Evolutionary conservation across 768 basidiomycete species (phyloP).

Genomic region (Lentinula raphanica): DNA sequence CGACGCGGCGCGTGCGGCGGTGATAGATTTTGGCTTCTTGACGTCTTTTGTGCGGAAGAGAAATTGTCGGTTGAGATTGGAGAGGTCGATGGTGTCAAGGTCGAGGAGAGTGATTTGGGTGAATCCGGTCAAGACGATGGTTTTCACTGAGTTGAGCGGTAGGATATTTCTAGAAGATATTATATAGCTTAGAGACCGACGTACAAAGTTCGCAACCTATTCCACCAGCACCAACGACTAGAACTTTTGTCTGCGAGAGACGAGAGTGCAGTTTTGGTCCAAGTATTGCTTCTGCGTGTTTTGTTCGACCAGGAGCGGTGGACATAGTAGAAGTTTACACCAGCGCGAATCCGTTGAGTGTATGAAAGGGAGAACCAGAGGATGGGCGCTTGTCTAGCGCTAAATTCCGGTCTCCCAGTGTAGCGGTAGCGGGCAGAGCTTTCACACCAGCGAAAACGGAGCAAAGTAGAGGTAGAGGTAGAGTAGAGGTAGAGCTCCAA

Average conservation of each 20-base stretch:
- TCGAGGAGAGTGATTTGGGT: constrained; percentile 90
- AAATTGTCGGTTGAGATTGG: constrained; percentile 95
- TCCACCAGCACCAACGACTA: constrained; percentile 93
- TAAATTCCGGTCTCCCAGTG: no score
- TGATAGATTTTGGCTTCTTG: constrained; percentile 92
- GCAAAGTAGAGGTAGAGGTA: no score
- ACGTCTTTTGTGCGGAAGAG: constrained; percentile 96
- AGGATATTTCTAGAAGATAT: background rate
- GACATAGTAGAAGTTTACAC: constrained; percentile 35
- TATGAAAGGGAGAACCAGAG: no score
- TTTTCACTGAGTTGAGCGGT: constrained; percentile 65
- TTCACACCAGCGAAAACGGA: no score
- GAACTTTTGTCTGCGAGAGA: constrained; percentile 60
- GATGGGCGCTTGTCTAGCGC: no score
- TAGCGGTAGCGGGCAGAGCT: no score
- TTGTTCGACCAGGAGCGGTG: constrained; percentile 42
- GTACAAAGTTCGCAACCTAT: constrained; percentile 94
- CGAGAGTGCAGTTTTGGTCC: constrained; percentile 64
- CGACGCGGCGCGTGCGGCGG: constrained; percentile 77
- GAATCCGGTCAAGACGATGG: constrained; percentile 89
- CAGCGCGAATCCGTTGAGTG: no score
- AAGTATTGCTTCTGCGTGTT: constrained; percentile 73
- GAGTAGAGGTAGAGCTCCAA: no score
- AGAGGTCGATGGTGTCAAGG: constrained; percentile 97
- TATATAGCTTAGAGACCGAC: constrained; percentile 18